Conservation (phyloP, 2,329 filamentous ascomycete genomes). For the Cladophialophora exuberans region DNA sequence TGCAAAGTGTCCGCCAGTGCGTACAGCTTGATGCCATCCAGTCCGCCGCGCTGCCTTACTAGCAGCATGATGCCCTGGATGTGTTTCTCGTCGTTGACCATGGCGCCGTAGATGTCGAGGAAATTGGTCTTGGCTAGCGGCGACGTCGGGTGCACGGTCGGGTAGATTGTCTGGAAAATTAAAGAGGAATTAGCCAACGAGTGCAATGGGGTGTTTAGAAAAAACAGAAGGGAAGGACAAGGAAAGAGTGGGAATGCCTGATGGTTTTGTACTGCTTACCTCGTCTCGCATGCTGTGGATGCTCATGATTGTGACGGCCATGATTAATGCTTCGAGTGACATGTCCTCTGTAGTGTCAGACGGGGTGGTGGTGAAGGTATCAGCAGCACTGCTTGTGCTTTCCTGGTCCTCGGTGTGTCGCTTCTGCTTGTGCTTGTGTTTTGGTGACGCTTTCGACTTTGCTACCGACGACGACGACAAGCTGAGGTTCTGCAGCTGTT, state of each 20-base stretch:
- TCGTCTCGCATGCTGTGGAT: conserved; percentile 20
- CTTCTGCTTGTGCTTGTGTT: no score
- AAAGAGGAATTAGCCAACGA: neutral
- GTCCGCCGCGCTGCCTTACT: conserved; percentile 23
- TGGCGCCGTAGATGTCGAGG: conserved; percentile 25
- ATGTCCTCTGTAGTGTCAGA: neutral
- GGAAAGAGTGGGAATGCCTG: no score
- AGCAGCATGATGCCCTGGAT: conserved; percentile 20
- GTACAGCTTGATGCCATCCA: conserved; percentile 21
- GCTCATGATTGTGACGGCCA: conserved; percentile 22
- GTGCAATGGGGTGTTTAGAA: no score
- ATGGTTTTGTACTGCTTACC: no score
- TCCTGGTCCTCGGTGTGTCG: no score
- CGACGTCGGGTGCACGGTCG: conserved; percentile 17
- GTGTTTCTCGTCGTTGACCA: conserved; percentile 26
- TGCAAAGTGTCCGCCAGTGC: conserved; percentile 28
- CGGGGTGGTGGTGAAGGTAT: no score
- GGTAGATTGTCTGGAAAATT: neutral
- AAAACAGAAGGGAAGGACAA: no score
- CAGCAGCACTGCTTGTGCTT: no score
- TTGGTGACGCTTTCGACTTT: no score
- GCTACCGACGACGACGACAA: no score
- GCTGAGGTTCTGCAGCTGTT: conserved; percentile 15
- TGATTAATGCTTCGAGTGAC: conserved; percentile 24
- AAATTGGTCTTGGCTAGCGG: conserved; percentile 22